These are phyloP conservation scores for Linum lewisii DNA, from an alignment of 345 rosid genomes.

Conservation along the genomic window DNA sequence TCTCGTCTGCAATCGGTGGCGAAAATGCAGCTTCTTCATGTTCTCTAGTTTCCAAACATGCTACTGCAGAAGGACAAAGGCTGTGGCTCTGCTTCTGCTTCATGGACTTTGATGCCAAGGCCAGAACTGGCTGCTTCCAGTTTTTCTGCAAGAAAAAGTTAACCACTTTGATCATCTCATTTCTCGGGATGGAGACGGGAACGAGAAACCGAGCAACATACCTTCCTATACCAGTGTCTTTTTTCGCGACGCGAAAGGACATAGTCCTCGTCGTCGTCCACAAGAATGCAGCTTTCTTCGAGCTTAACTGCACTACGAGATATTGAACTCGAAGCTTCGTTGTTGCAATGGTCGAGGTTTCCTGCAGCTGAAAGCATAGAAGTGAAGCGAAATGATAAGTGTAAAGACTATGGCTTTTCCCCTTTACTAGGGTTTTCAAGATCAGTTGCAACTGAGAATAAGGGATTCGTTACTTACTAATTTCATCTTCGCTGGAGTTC, in stretches of 20 bases:
- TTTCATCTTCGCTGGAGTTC: conserved; percentile 1
- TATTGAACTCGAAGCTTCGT: conserved; percentile 1
- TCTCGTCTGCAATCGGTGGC: background rate
- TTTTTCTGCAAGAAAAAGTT: background rate
- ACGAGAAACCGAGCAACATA: conserved; percentile 3
- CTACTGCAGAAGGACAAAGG: background rate
- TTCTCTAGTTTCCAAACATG: background rate
- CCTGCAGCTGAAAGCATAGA: background rate
- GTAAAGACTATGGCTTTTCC: background rate
- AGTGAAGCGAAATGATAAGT: background rate
- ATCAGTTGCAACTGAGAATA: too few species aligned
- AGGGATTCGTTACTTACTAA: too few species aligned
- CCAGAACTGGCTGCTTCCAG: background rate
- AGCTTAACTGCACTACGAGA: conserved; percentile 11
- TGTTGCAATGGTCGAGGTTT: background rate
- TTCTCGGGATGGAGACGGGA: background rate
- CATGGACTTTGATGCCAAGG: background rate
- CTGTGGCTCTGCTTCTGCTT: background rate
- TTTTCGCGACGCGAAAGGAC: conserved; percentile 7
- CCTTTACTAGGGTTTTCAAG: too few species aligned
- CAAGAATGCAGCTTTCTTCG: conserved; percentile 24
- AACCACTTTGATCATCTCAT: background rate
- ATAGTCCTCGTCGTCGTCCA: conserved; percentile 11
- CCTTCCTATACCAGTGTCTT: conserved; percentile 16
- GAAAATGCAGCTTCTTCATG: background rate